Percentiles rank a stretch among this genome's conserved stretches.
phyloP scores from a whole-genome alignment of 805 yeast genomes.

The Saturnispora ahearnii region DNA sequence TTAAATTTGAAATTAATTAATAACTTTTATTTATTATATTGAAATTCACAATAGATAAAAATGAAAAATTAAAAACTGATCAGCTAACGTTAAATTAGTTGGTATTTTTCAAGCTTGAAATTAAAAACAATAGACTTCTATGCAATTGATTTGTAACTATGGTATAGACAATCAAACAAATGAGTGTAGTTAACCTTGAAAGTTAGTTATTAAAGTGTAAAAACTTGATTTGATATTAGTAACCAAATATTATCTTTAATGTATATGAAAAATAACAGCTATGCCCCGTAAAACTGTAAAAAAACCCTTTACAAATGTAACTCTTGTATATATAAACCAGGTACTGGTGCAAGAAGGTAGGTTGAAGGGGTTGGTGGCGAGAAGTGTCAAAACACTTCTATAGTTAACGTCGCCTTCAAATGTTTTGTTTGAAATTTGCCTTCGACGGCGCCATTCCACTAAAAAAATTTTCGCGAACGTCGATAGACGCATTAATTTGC shows the following conservation, averaged over 20 bases:
- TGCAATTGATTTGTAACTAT: constrained; percentile 3
- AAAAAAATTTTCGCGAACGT: constrained; percentile 7
- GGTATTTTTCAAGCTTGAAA: neutral
- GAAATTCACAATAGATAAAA: neutral
- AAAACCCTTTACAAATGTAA: neutral
- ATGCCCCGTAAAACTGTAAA: neutral
- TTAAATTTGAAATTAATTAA: neutral
- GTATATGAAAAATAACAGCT: constrained; percentile 1
- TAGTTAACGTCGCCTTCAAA: neutral
- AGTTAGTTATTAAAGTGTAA: neutral
- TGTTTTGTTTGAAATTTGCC: constrained; percentile 7
- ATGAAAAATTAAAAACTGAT: neutral
- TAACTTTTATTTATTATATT: neutral
- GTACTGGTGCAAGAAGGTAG: neutral
- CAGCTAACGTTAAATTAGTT: neutral
- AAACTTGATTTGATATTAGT: neutral
- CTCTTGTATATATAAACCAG: neutral
- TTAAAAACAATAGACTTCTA: neutral
- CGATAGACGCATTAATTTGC: constrained; percentile 6
- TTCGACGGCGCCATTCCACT: neutral
- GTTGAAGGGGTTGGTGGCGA: neutral
- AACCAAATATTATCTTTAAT: neutral
- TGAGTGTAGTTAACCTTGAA: constrained; percentile 6
- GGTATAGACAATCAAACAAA: constrained; percentile 5
- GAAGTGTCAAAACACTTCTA: neutral